These are phyloP conservation scores for Trichophyton simii DNA, from an alignment of 2,329 filamentous ascomycete genomes.

Conservation along the genomic window DNA sequence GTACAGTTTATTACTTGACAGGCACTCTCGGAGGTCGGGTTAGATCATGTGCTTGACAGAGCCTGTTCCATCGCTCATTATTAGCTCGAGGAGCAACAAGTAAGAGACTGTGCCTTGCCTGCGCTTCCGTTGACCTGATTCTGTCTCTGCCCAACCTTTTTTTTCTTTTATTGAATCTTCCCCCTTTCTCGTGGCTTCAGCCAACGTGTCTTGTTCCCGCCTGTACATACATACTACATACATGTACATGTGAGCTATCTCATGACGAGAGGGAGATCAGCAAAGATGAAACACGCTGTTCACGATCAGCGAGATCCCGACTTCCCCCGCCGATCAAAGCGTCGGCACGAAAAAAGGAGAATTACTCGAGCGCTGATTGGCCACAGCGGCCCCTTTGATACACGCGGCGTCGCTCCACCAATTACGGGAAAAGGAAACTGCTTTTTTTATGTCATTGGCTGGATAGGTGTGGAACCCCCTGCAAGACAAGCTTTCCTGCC, in stretches of 20 bases:
- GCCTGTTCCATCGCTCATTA: background rate
- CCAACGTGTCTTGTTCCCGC: background rate
- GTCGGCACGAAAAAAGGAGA: background rate
- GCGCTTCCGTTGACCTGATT: constrained; percentile 2
- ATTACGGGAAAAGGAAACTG: background rate
- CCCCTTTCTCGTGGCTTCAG: background rate
- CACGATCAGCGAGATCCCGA: background rate
- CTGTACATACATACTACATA: background rate
- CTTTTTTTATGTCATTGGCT: background rate
- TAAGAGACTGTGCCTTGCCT: background rate
- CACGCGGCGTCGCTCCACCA: background rate
- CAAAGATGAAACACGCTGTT: background rate
- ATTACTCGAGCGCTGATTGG: background rate
- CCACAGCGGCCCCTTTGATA: background rate
- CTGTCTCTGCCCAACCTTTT: background rate
- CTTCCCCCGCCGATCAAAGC: constrained; percentile 1
- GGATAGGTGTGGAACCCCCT: background rate
- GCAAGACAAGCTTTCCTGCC: background rate
- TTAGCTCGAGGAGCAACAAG: background rate
- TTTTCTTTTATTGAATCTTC: too few relatives aligned
- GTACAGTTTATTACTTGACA: background rate
- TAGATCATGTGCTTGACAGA: background rate
- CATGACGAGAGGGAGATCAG: background rate
- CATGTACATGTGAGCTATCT: background rate
- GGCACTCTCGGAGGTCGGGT: background rate